These are phyloP conservation scores for Xerocomellus intermedius DNA, from an alignment of 768 basidiomycete genomes.

Conservation along the genomic window DNA sequence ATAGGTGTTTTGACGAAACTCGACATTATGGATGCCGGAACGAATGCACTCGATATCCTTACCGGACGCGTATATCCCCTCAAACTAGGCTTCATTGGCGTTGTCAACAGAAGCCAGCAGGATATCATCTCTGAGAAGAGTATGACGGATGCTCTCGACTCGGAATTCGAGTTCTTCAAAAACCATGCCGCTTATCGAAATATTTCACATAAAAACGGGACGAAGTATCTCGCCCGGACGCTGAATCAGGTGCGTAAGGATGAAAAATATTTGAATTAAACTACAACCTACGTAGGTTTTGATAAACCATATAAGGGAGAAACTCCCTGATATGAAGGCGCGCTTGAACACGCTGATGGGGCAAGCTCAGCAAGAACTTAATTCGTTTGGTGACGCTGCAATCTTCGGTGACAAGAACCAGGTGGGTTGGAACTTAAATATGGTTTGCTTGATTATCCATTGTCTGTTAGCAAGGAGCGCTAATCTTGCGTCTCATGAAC, in stretches of 20 bases:
- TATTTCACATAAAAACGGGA: conserved; percentile 97
- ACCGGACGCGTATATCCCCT: conserved; percentile 97
- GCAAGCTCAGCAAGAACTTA: conserved; percentile 97
- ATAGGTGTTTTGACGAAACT: conserved; percentile 97
- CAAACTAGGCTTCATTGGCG: conserved; percentile 96
- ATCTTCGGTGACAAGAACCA: conserved; percentile 90
- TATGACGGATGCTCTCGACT: conserved; percentile 79
- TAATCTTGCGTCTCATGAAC: conserved; percentile 96
- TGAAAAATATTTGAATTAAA: background rate
- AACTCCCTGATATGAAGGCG: conserved; percentile 99
- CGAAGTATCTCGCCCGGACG: conserved; percentile 88
- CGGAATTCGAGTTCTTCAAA: conserved; percentile 89
- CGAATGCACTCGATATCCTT: conserved; percentile 93
- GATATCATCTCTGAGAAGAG: conserved; percentile 89
- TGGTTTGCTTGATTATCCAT: conserved; percentile 12
- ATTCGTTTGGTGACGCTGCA: conserved; percentile 92
- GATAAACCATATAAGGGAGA: conserved; percentile 97
- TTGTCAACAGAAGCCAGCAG: conserved; percentile 96
- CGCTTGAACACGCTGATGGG: conserved; percentile 97
- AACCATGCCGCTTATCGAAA: conserved; percentile 90
- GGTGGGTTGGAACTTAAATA: conserved; percentile 33
- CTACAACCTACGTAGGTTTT: conserved; percentile 62
- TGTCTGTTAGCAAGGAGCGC: conserved; percentile 65
- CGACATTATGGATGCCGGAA: conserved; percentile 99
- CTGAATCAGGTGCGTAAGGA: conserved; percentile 74